phyloP scores from a whole-genome alignment of 805 yeast genomes.

The Candida arabinofermentans region DNA sequence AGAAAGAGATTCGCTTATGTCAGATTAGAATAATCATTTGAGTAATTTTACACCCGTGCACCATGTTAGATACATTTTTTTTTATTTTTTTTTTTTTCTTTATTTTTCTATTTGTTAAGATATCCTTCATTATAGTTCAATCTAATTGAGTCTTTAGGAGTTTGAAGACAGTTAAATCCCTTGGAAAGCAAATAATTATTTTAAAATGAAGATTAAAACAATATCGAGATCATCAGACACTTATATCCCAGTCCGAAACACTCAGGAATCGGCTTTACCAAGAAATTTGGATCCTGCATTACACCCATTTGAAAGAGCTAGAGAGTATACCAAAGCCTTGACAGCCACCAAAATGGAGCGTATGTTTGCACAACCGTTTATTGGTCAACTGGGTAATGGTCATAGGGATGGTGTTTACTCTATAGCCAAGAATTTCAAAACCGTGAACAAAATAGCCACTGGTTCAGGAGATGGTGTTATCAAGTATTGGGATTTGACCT shows the following conservation, averaged over 20 bases:
- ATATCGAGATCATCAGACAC: conserved; percentile 86
- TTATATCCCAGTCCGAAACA: conserved; percentile 86
- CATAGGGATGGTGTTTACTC: conserved; percentile 93
- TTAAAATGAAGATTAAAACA: conserved; percentile 79
- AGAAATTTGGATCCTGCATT: conserved; percentile 89
- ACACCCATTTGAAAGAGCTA: conserved; percentile 95
- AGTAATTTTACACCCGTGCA: too few relatives aligned
- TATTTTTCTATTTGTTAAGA: too few relatives aligned
- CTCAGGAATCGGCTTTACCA: conserved; percentile 83
- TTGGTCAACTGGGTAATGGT: conserved; percentile 92
- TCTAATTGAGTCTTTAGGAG: background rate
- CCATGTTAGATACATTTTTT: too few relatives aligned
- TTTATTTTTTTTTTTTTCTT: too few relatives aligned
- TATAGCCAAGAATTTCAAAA: conserved; percentile 71
- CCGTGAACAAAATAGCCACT: conserved; percentile 73
- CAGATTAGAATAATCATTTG: too few relatives aligned
- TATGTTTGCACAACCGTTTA: conserved; percentile 96
- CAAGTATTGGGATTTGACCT: conserved; percentile 88
- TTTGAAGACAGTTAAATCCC: too few relatives aligned
- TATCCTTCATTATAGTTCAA: too few relatives aligned
- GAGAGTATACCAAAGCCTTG: conserved; percentile 92
- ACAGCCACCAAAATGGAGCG: conserved; percentile 94
- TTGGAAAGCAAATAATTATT: too few relatives aligned
- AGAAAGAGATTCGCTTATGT: too few relatives aligned
- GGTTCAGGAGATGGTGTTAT: conserved; percentile 95